These are phyloP conservation scores for Xylariaceae sp. DNA, from an alignment of 2,329 filamentous ascomycete genomes.

Conservation along the genomic window DNA sequence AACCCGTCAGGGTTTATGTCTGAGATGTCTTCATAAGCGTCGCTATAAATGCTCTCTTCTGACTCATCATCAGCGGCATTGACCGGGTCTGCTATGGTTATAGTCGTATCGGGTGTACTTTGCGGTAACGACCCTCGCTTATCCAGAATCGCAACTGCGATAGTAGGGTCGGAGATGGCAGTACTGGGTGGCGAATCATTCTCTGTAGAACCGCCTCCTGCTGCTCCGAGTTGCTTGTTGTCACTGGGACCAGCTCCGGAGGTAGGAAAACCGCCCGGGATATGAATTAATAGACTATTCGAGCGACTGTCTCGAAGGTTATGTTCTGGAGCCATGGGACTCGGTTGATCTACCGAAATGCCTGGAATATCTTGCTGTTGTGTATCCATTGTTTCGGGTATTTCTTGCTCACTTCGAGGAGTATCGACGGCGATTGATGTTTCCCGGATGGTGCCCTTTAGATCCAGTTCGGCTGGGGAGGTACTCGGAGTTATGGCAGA, in stretches of 20 bases:
- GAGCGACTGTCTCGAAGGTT: slow-evolving; percentile 1
- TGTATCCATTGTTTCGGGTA: not conserved
- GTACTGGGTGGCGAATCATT: slow-evolving; percentile 1
- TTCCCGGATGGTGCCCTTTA: slow-evolving; percentile 14
- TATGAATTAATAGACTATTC: slow-evolving; percentile 37
- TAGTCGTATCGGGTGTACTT: slow-evolving; percentile 30
- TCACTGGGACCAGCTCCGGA: slow-evolving; percentile 21
- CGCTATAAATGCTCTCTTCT: slow-evolving; percentile 60
- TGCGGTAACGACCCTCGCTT: slow-evolving; percentile 23
- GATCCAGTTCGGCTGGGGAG: slow-evolving; percentile 21
- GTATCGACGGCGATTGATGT: slow-evolving; percentile 15
- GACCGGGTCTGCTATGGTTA: slow-evolving; percentile 25
- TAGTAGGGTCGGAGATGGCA: slow-evolving; percentile 26
- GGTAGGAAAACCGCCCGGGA: slow-evolving; percentile 57
- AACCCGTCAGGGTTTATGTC: slow-evolving; percentile 63
- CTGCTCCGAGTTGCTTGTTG: not conserved
- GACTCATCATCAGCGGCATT: slow-evolving; percentile 35
- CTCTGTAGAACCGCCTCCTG: not conserved
- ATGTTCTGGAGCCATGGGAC: slow-evolving; percentile 30
- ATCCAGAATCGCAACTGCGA: slow-evolving; percentile 15
- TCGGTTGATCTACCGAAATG: slow-evolving; percentile 43
- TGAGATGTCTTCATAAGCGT: slow-evolving; percentile 68
- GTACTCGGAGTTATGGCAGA: slow-evolving; percentile 20
- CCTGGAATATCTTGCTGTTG: slow-evolving; percentile 33
- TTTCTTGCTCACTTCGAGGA: slow-evolving; percentile 9